Evolutionary conservation across 495 filamentous ascomycete species (phyloP), one percentile per base, ranked within the genome.

Genomic region (Penicillium psychrofluorescens): DNA sequence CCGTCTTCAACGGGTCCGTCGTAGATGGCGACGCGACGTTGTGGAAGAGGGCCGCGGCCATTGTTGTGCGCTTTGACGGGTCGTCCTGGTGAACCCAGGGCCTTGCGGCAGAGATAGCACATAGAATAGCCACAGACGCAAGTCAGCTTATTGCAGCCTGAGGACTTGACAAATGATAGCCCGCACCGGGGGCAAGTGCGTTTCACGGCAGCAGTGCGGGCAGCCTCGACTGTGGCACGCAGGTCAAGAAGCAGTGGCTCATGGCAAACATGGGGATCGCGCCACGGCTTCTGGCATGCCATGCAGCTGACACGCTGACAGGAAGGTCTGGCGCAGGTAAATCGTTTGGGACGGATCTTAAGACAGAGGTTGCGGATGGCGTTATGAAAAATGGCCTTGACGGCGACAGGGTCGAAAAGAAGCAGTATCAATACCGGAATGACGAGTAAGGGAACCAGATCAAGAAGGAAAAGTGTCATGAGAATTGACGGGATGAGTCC

Each of bases 101-200:
- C 70, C 48, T 75, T 70, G 22, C 86, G 84, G 57, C 86, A 95
- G 34, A 95, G 76, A 48, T 95, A 96, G 67, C 92, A 98, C 92
- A 98, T 98, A 46, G 84, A 83, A 64, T 96, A 98, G 1, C 92
- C 90, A 61, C 92, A 98, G n/a, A 87, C 76, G 59, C 92, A 98
- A n/a, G 86, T 90, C 11, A 98, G 66, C 62, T 95, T 96, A 67
- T 98, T 98, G 73, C 92, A 98, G 47, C 92, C 92, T 29, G 84
- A 81, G 2, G 77, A 80, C 57, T 96, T 96, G 62, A 98, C 84
- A 56, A 98, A 96, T 11, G 84, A 86, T 16, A 89, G 81, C 45
- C 85, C 79, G 68, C 92, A 98, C 41, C 79, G 76, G 8, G 92
- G 92, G 61, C 92, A 98, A 12, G 90, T 95, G 34, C 92, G 87